Conservation (phyloP, 257 asterid genomes). For the Solanum virginianum region DNA sequence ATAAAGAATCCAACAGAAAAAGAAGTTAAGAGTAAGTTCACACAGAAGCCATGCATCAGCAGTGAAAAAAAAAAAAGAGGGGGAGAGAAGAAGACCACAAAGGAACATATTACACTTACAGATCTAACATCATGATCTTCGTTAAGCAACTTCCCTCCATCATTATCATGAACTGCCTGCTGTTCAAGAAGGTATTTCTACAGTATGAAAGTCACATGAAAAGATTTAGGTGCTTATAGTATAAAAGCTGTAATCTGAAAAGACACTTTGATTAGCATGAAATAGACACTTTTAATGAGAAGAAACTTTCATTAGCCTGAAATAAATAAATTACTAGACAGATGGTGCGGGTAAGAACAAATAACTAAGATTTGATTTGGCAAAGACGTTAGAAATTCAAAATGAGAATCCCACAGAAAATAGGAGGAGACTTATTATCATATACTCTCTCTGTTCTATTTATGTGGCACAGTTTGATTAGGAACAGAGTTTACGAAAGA, state of each 20-base stretch:
- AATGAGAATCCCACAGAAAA: background rate
- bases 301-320: background rate
- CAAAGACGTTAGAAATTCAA: background rate
- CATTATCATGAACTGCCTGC: slow-evolving; percentile 80
- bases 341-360: background rate
- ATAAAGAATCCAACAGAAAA: background rate
- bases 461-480: background rate
- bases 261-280: background rate
- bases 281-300: background rate
- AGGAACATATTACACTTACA: slow-evolving; percentile 39
- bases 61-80: background rate
- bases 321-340: background rate
- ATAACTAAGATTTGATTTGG: background rate
- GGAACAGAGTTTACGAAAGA: background rate
- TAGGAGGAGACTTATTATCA: background rate
- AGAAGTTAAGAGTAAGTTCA: background rate
- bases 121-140: slow-evolving; percentile 90
- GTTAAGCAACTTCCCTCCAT: slow-evolving; percentile 86
- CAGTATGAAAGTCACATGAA: slow-evolving; percentile 4
- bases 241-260: background rate
- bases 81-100: background rate
- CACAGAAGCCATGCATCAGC: background rate
- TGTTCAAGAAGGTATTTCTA: slow-evolving; percentile 92
- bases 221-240: background rate
- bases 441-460: background rate